Percentiles rank a stretch among this genome's conserved stretches.
These are phyloP conservation scores for Onygenales sp. DNA, from an alignment of 2,329 filamentous ascomycete species.

Conservation along the genomic window DNA sequence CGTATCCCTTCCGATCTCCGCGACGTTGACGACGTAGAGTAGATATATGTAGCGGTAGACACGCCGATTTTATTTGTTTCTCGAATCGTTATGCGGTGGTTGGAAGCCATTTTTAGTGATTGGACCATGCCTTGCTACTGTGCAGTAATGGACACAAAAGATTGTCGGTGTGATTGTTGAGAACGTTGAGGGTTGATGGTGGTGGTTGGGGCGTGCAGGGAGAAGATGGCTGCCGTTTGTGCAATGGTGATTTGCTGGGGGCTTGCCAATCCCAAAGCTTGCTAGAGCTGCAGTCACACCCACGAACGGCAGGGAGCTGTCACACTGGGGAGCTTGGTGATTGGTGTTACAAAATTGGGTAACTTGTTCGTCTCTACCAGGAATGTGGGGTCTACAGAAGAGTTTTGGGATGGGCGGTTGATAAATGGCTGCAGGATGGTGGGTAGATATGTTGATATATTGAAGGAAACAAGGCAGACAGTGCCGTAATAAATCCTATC, in stretches of 20 bases:
- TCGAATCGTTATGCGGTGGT: constrained; percentile 17
- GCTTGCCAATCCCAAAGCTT: background rate
- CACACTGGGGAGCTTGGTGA: background rate
- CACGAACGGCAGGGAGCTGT: too few species aligned
- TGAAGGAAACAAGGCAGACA: background rate
- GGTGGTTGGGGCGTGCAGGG: too few species aligned
- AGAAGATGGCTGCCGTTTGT: background rate
- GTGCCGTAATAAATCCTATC: background rate
- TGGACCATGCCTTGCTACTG: background rate
- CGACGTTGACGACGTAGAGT: constrained; percentile 20
- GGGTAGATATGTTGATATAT: background rate
- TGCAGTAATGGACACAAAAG: background rate
- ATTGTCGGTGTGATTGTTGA: background rate
- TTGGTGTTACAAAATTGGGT: background rate
- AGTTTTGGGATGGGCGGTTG: too few species aligned
- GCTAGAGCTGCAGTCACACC: background rate
- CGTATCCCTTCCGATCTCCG: background rate
- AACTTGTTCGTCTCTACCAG: too few species aligned
- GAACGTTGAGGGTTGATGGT: background rate
- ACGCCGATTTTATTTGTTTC: constrained; percentile 43
- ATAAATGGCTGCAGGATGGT: background rate
- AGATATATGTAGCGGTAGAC: constrained; percentile 41
- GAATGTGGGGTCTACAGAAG: too few species aligned
- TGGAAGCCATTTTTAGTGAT: constrained; percentile 10
- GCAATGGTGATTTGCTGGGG: background rate